These are phyloP conservation scores for Geotrichum macrosporum DNA, from an alignment of 1,139 yeast genomes.

Conservation along the genomic window DNA sequence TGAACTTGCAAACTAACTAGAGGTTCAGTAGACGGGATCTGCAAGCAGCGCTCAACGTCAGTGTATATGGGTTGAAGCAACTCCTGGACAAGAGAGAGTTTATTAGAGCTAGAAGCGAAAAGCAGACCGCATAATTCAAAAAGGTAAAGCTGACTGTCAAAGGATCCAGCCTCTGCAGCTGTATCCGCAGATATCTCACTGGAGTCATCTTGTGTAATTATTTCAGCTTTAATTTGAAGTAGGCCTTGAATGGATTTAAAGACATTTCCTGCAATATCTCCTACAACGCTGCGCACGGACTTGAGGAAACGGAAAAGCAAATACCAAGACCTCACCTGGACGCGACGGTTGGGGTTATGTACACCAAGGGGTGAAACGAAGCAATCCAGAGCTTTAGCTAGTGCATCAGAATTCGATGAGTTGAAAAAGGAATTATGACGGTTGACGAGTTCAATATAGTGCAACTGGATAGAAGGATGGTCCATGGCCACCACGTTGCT, in stretches of 20 bases:
- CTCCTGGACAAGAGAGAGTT: constrained; percentile 32
- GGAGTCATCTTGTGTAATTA: constrained; percentile 46
- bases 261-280: constrained; percentile 45
- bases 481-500: constrained; percentile 46
- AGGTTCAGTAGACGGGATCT: constrained; percentile 40
- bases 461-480: constrained; percentile 76
- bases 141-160: constrained; percentile 73
- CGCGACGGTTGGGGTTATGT: constrained; percentile 58
- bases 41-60: constrained; percentile 56
- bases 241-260: constrained; percentile 51
- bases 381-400: constrained; percentile 63
- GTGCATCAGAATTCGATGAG: constrained; percentile 46
- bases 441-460: constrained; percentile 78
- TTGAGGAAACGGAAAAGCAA: constrained; percentile 78
- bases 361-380: constrained; percentile 80
- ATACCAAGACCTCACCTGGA: constrained; percentile 85
- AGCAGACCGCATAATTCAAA: constrained; percentile 54
- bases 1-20: constrained; percentile 67
- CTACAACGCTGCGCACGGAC: constrained; percentile 62
- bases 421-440: constrained; percentile 69
- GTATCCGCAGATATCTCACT: constrained; percentile 40
- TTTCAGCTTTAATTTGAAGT: constrained; percentile 55
- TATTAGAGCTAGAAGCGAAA: constrained; percentile 34
- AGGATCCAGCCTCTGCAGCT: constrained; percentile 56
- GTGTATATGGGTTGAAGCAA: constrained; percentile 77